phyloP scores from a whole-genome alignment of 2,329 filamentous ascomycete genomes.

The Paraconiothyrium sp. region DNA sequence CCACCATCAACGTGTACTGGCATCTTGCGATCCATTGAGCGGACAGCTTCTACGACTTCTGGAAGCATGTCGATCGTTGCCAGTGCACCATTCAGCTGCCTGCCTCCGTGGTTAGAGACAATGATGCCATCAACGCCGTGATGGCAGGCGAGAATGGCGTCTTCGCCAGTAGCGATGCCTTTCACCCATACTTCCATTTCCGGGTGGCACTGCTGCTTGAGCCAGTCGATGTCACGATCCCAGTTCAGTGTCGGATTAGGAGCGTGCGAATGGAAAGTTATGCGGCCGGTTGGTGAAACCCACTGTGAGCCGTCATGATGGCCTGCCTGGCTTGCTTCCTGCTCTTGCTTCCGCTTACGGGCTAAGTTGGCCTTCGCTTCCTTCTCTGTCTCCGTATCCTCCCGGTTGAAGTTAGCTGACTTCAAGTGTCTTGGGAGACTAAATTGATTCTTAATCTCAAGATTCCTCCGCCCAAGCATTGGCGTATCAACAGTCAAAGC shows the following conservation, averaged over 20 bases:
- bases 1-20: slow-evolving; percentile 93
- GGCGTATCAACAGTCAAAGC: slow-evolving; percentile 40
- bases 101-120: slow-evolving; percentile 63
- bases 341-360: slow-evolving; percentile 16
- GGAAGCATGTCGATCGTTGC: slow-evolving; percentile 57
- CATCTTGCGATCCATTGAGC: slow-evolving; percentile 24
- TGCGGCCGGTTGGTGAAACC: slow-evolving; percentile 7
- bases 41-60: slow-evolving; percentile 64
- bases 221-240: slow-evolving; percentile 30
- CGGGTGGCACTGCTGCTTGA: slow-evolving; percentile 30
- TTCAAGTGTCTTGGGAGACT: slow-evolving; percentile 33
- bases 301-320: slow-evolving; percentile 4
- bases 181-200: slow-evolving; percentile 54
- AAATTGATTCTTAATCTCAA: slow-evolving; percentile 41
- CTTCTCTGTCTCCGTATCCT: neutral
- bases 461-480: slow-evolving; percentile 30
- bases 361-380: neutral
- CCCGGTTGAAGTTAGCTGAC: slow-evolving; percentile 30
- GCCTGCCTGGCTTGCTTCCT: slow-evolving; percentile 1
- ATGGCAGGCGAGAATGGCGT: slow-evolving; percentile 54
- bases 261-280: slow-evolving; percentile 6
- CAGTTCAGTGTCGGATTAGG: slow-evolving; percentile 24
- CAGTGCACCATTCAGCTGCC: slow-evolving; percentile 60
- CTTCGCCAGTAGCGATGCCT: slow-evolving; percentile 53
- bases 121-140: slow-evolving; percentile 58